Base-by-base conservation (phyloP, 768 basidiomycete genomes). In the Rhodotorula sphaerocarpa region DNA sequence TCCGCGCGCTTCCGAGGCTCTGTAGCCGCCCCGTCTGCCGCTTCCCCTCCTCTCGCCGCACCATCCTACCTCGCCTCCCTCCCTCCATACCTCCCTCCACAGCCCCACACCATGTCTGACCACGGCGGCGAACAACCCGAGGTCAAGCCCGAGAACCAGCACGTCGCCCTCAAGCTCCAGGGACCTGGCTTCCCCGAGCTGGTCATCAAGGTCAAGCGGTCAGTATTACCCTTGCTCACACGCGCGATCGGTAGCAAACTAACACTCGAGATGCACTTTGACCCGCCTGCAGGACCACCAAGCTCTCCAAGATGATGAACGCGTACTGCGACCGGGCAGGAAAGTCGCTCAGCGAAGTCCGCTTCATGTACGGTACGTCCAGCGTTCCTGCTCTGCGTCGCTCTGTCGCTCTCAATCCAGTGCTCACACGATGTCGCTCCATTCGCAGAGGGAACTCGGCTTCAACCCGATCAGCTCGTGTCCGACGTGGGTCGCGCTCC, bases 301-400 rank as follows among this genome's bases (percentile, higher is more conserved):
- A 62, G 57, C 58, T 69, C 15, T 31, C 30, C 36, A 69, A 69
- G 57, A 69, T 69, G 68, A 69, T 69, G 68, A 31, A n/a, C 23
- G 68, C 68, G 10, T 69, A 69, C 64, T 69, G 68, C 52, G 57
- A 69, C 28, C 57, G 68, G 6, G 68, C 68, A 0, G 68, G 68
- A 16, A 69, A 69, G 55, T 16, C 36, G 12, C 10, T 63, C 14
- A 50, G 14, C 16, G 68, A 69, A 47, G 61, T 69, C 21, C 48
- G 68, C 33, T 69, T 69, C 64, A 66, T 63, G 57, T 58, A 54
- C 41, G 68, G 68, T 60, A 12, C 30, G 63, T 65, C 45, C 20
- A 34, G 16, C 30, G 10, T 16, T 39, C 6, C n/a, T n/a, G n/a
- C n/a, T n/a, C n/a, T n/a, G n/a, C n/a, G n/a, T n/a, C n/a, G n/a